Evolutionary conservation across 441 rosid genomes (phyloP).

Genomic region (Arabidopsis hybrid): DNA sequence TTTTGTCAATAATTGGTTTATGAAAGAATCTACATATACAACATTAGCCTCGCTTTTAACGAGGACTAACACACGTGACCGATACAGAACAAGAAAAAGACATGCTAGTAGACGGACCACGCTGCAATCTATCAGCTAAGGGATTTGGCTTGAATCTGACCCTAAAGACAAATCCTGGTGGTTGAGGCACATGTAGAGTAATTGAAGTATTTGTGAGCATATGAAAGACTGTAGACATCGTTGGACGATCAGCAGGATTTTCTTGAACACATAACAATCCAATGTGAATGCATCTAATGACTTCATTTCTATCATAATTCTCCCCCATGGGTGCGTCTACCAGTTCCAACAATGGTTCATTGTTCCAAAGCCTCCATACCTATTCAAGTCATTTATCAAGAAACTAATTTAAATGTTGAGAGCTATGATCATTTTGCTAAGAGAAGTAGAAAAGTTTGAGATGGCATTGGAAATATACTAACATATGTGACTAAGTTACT

Average conservation of each 20-base stretch:
- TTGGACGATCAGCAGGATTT: conserved; percentile 54
- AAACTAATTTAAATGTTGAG: background rate
- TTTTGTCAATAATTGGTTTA: background rate
- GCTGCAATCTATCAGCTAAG: background rate
- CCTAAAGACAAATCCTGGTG: conserved; percentile 26
- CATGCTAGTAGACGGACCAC: background rate
- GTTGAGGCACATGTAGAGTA: conserved; percentile 6
- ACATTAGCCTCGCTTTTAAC: background rate
- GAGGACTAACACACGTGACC: background rate
- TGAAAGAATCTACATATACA: background rate
- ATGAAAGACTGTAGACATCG: conserved; percentile 2
- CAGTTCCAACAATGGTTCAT: conserved; percentile 11
- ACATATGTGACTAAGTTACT: conserved; percentile 16
- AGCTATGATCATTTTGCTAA: background rate
- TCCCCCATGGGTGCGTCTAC: background rate
- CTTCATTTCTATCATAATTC: conserved; percentile 1
- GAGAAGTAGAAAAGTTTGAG: background rate
- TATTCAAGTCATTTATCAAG: conserved; percentile 4
- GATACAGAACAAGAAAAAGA: conserved; percentile 1
- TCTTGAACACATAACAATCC: conserved; percentile 63
- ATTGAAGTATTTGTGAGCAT: conserved; percentile 17
- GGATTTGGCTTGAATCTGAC: background rate
- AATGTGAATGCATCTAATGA: conserved; percentile 43
- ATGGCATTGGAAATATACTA: background rate
- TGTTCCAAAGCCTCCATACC: conserved; percentile 26